phyloP scores from a whole-genome alignment of 1,284 basidiomycete species.

The Ustilago crameri region DNA sequence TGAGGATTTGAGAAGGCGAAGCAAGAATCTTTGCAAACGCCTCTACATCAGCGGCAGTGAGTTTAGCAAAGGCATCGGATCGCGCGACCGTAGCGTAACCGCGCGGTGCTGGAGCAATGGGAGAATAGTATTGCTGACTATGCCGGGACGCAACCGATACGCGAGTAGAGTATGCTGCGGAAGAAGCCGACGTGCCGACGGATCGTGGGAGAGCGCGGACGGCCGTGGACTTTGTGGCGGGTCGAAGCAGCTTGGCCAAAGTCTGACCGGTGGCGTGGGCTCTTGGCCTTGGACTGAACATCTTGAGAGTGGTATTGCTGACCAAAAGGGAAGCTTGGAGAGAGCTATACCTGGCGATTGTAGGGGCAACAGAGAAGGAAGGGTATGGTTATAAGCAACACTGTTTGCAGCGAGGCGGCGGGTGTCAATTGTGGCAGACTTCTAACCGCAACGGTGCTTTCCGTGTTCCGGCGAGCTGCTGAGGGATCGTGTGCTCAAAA shows the following conservation, averaged over 20 bases:
- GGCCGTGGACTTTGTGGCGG: conserved; percentile 9
- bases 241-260: conserved; percentile 22
- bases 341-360: no score
- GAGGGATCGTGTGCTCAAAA: no score
- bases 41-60: conserved; percentile 70
- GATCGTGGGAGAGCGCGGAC: conserved; percentile 23
- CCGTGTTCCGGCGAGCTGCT: no score
- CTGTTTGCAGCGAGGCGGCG: no score
- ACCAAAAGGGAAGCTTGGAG: no score
- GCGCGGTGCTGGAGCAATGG: conserved; percentile 10
- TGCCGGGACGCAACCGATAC: neutral
- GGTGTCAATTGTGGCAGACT: neutral
- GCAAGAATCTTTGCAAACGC: conserved; percentile 71
- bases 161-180: conserved; percentile 16
- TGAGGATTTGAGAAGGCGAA: conserved; percentile 70
- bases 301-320: neutral
- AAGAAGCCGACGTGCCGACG: conserved; percentile 27
- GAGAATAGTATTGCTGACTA: neutral
- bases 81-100: conserved; percentile 72
- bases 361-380: no score
- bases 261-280: conserved; percentile 23
- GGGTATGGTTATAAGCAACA: no score
- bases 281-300: conserved; percentile 25
- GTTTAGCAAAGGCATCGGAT: conserved; percentile 69
- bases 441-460: no score